Percentiles rank a stretch among this genome's conserved stretches.
These are phyloP conservation scores for Copromyces sp. DNA, from an alignment of 495 filamentous ascomycete genomes.

Conservation along the genomic window DNA sequence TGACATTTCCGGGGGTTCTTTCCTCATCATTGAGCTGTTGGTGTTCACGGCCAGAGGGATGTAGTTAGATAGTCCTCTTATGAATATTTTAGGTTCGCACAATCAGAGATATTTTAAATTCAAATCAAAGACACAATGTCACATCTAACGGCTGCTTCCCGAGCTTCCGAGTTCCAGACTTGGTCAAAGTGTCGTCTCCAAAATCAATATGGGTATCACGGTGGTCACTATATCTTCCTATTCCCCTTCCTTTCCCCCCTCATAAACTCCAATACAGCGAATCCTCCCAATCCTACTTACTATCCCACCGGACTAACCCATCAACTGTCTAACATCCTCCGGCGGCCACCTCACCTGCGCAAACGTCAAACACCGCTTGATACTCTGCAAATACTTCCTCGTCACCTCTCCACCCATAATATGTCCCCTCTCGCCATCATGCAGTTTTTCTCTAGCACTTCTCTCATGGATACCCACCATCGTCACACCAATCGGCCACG, in stretches of 20 bases:
- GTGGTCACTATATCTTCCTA: neutral
- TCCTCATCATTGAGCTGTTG: neutral
- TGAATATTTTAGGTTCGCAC: neutral
- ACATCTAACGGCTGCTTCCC: neutral
- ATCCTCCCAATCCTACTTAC: neutral
- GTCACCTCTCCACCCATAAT: slow-evolving; percentile 96
- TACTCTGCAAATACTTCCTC: slow-evolving; percentile 91
- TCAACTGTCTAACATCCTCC: slow-evolving; percentile 83
- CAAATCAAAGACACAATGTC: neutral
- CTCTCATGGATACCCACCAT: slow-evolving; percentile 99
- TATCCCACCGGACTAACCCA: slow-evolving; percentile 53
- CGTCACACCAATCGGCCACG: slow-evolving; percentile 98
- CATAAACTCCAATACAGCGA: neutral
- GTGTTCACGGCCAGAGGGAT: neutral
- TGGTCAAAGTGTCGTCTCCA: neutral
- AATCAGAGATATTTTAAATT: neutral
- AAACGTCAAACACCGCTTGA: slow-evolving; percentile 94
- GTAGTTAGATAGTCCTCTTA: neutral
- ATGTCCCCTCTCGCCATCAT: slow-evolving; percentile 83
- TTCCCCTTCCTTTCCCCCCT: neutral
- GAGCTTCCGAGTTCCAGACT: neutral
- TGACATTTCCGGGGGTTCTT: neutral
- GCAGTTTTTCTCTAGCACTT: slow-evolving; percentile 86
- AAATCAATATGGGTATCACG: slow-evolving; percentile 7
- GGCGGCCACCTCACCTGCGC: slow-evolving; percentile 95